Percentiles rank a stretch among this genome's conserved stretches.
Evolutionary conservation across 257 asterid genomes (phyloP).

Genomic region (Plantago ovata): DNA sequence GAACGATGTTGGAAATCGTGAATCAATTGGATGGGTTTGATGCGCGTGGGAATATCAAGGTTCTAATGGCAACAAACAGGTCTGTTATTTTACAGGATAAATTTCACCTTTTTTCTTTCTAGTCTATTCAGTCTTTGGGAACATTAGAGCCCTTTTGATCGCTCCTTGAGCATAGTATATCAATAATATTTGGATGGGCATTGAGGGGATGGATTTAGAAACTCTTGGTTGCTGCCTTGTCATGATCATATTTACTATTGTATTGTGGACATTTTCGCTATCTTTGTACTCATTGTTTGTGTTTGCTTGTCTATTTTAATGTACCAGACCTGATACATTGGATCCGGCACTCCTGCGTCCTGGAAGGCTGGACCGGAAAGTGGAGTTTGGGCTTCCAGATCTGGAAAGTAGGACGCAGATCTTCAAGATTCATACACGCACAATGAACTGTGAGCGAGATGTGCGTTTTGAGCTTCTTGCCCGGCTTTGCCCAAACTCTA

Average conservation of each 20-base stretch:
- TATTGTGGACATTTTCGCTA: too few species aligned
- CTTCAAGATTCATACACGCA: conserved; percentile 74
- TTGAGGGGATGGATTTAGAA: too few species aligned
- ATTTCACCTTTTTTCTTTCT: too few species aligned
- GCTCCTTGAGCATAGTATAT: too few species aligned
- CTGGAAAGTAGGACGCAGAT: conserved; percentile 76
- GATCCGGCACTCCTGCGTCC: conserved; percentile 96
- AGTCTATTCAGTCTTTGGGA: too few species aligned
- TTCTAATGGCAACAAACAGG: conserved; percentile 99
- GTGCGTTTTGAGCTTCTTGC: conserved; percentile 77
- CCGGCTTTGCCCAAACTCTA: conserved; percentile 95
- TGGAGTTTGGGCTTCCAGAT: conserved; percentile 96
- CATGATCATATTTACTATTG: too few species aligned
- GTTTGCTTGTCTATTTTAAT: background rate
- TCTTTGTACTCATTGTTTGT: too few species aligned
- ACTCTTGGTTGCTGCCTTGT: too few species aligned
- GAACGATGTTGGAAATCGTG: conserved; percentile 98
- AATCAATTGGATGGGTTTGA: conserved; percentile 99
- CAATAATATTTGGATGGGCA: too few species aligned
- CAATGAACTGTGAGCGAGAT: conserved; percentile 83
- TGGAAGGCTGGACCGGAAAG: conserved; percentile 89
- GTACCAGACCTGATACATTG: conserved; percentile 83
- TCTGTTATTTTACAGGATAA: too few species aligned
- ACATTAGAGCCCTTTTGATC: too few species aligned
- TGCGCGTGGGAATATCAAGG: conserved; percentile 97